A percentile compares a stretch with the other conserved stretches of the same genome.
phyloP scores from a whole-genome alignment of 192 early-diverging fungal genomes.

The Linnemannia zychae region DNA sequence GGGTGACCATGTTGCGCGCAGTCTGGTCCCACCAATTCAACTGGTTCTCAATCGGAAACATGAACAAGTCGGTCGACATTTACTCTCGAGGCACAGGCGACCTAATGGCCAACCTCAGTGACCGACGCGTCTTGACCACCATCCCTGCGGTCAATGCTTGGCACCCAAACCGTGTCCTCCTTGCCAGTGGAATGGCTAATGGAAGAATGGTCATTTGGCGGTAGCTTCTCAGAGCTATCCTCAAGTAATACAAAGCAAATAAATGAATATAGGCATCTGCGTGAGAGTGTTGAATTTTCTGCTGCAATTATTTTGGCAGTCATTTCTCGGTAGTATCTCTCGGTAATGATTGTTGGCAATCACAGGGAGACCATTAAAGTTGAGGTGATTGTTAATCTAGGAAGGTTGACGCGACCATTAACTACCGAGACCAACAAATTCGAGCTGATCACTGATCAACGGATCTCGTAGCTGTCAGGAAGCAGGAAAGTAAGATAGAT shows the following conservation, averaged over 20 bases:
- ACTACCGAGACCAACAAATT: too few relatives aligned
- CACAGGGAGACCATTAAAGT: too few relatives aligned
- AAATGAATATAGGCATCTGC: too few relatives aligned
- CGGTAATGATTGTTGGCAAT: too few relatives aligned
- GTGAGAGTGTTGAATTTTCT: too few relatives aligned
- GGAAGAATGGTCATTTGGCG: conserved; percentile 73
- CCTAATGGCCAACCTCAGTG: conserved; percentile 62
- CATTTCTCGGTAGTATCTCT: too few relatives aligned
- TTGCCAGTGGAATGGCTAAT: conserved; percentile 68
- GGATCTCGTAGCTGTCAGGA: too few relatives aligned
- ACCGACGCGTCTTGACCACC: conserved; percentile 36
- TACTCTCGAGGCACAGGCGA: conserved; percentile 68
- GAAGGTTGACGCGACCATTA: too few relatives aligned
- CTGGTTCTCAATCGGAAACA: conserved; percentile 74
- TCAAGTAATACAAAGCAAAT: not conserved
- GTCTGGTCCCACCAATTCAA: conserved; percentile 66
- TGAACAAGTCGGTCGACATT: conserved; percentile 74
- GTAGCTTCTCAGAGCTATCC: not conserved
- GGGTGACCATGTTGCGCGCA: conserved; percentile 77
- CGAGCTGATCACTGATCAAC: too few relatives aligned
- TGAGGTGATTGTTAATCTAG: too few relatives aligned
- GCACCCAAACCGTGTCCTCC: conserved; percentile 67
- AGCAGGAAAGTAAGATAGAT: too few relatives aligned
- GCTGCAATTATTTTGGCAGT: too few relatives aligned
- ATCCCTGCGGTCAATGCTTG: conserved; percentile 75